These are phyloP conservation scores for Drechslera avenae DNA, from an alignment of 2,329 filamentous ascomycete genomes.

Conservation along the genomic window DNA sequence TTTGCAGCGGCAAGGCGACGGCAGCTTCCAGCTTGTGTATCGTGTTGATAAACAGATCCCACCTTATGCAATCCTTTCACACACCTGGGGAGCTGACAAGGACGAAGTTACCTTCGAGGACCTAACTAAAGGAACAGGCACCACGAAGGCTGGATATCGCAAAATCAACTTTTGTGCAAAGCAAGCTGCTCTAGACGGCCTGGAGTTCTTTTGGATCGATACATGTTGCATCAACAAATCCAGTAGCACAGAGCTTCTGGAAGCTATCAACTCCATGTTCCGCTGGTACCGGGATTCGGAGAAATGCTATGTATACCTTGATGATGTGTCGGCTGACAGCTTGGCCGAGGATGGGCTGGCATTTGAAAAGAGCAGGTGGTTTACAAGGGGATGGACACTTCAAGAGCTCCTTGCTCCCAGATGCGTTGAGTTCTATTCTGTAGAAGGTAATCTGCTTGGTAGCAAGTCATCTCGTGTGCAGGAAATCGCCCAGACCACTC, in stretches of 20 bases:
- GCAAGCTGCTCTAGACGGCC: not conserved
- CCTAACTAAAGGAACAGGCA: not conserved
- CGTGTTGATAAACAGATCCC: not conserved
- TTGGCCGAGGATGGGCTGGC: no score
- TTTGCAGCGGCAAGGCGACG: no score
- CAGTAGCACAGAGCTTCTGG: not conserved
- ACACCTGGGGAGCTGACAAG: not conserved
- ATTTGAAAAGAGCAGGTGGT: conserved; percentile 11
- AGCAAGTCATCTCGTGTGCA: conserved; percentile 6
- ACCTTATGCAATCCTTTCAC: conserved; percentile 5
- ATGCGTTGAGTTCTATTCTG: conserved; percentile 17
- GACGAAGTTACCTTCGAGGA: not conserved
- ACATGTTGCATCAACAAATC: conserved; percentile 8
- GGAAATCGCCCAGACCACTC: conserved; percentile 8
- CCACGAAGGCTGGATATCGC: not conserved
- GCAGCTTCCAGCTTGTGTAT: no score
- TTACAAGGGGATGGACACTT: conserved; percentile 2
- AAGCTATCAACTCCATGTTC: conserved; percentile 3
- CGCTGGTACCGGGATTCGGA: conserved; percentile 2
- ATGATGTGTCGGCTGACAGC: conserved; percentile 6
- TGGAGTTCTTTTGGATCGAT: conserved; percentile 7
- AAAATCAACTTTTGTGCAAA: conserved; percentile 1
- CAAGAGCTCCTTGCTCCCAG: conserved; percentile 18
- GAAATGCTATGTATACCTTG: conserved; percentile 7
- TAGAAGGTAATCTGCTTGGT: conserved; percentile 6